These are phyloP conservation scores for Aspergillus wentii DNA, from an alignment of 495 filamentous ascomycete species.

Conservation along the genomic window DNA sequence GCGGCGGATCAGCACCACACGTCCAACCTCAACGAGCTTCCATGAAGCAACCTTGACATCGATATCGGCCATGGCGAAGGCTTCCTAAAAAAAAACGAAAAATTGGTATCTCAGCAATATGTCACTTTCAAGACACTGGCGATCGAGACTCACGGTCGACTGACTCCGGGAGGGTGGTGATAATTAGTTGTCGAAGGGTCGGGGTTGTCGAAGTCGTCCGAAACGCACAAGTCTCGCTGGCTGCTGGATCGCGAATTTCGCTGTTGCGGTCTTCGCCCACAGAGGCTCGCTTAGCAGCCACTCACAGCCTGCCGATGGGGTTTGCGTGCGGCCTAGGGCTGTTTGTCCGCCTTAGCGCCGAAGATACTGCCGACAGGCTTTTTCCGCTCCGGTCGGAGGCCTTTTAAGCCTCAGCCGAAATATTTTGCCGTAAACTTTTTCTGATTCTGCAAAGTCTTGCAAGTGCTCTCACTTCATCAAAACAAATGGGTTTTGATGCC, in stretches of 20 bases:
- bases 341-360: constrained; percentile 13
- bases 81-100: constrained; percentile 16
- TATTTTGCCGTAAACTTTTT: too few species aligned
- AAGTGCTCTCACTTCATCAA: too few species aligned
- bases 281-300: constrained; percentile 33
- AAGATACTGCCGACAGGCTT: constrained; percentile 3
- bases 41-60: constrained; percentile 71
- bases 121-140: not conserved
- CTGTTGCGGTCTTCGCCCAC: constrained; percentile 32
- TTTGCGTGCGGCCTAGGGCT: constrained; percentile 38
- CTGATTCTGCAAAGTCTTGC: constrained; percentile 1
- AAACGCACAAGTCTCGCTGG: constrained; percentile 30
- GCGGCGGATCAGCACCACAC: constrained; percentile 77
- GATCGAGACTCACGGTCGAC: constrained; percentile 42
- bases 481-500: too few species aligned
- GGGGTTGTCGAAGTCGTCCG: constrained; percentile 36
- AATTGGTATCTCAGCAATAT: constrained; percentile 15
- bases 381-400: constrained; percentile 15
- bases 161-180: constrained; percentile 36
- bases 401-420: constrained; percentile 17
- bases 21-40: constrained; percentile 96
- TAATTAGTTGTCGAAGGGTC: constrained; percentile 45
- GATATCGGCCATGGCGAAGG: constrained; percentile 60
- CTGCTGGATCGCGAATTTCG: constrained; percentile 37
- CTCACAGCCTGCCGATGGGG: constrained; percentile 9